Evolutionary conservation across 2,329 filamentous ascomycete genomes (phyloP).

Genomic region (Rutstroemia sp.): DNA sequence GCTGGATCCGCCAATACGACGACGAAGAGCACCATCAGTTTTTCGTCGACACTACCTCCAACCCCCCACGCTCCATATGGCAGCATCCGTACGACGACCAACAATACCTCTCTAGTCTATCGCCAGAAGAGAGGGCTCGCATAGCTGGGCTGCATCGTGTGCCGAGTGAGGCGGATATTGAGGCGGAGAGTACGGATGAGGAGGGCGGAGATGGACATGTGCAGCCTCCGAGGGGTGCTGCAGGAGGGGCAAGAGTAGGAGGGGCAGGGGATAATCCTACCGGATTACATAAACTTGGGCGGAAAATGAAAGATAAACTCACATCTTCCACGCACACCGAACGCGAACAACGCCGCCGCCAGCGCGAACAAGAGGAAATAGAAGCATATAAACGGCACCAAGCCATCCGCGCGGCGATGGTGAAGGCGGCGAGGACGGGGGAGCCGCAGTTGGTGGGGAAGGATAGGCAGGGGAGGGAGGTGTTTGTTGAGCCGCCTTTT

Average conservation of each 20-base stretch:
- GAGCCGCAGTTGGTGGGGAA: constrained; percentile 48
- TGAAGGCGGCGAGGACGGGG: constrained; percentile 43
- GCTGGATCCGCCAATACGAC: constrained; percentile 53
- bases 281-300: constrained; percentile 39
- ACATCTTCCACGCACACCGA: constrained; percentile 49
- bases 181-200: constrained; percentile 39
- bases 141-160: constrained; percentile 32
- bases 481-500: constrained; percentile 51
- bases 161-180: constrained; percentile 33
- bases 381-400: constrained; percentile 41
- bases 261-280: constrained; percentile 23
- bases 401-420: constrained; percentile 42
- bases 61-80: constrained; percentile 52
- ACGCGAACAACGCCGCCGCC: constrained; percentile 38
- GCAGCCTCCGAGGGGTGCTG: background rate
- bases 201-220: constrained; percentile 30
- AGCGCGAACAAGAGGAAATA: constrained; percentile 42
- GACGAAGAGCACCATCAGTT: constrained; percentile 48
- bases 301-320: constrained; percentile 52
- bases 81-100: constrained; percentile 54
- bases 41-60: constrained; percentile 50
- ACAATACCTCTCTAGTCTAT: constrained; percentile 41
- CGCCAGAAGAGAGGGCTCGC: constrained; percentile 40
- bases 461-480: constrained; percentile 43
- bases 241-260: too few species aligned